Evolutionary conservation across 129 eudicot genomes (phyloP).

Genomic region (Centella asiatica): DNA sequence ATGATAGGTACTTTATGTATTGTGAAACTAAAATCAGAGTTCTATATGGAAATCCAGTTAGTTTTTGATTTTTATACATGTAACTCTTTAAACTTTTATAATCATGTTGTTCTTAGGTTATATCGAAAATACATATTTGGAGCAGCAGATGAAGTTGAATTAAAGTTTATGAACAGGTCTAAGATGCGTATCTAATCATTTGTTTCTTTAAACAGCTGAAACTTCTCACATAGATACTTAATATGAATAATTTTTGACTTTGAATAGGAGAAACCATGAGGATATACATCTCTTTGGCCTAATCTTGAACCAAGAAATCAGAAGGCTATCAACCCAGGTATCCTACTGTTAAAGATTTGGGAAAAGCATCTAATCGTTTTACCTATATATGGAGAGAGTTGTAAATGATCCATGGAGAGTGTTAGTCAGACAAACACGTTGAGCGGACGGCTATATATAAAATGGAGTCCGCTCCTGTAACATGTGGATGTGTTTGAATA

Average conservation of each 20-base stretch:
- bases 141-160: constrained; percentile 94
- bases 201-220: neutral
- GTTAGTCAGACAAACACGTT: too few species aligned
- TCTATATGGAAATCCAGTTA: neutral
- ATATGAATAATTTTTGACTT: neutral
- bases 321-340: constrained; percentile 84
- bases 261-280: constrained; percentile 78
- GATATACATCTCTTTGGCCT: constrained; percentile 70
- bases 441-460: too few species aligned
- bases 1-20: constrained; percentile 44
- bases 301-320: constrained; percentile 82
- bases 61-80: neutral
- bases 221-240: neutral
- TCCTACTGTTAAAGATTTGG: constrained; percentile 4
- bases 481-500: too few species aligned
- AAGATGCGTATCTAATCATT: neutral
- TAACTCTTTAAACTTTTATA: neutral
- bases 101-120: constrained; percentile 31
- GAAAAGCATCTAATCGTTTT: too few species aligned
- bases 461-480: too few species aligned
- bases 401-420: too few species aligned
- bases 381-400: too few species aligned
- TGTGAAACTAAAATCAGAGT: neutral
- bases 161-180: constrained; percentile 92
- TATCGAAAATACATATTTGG: constrained; percentile 87